Evolutionary conservation across 495 filamentous ascomycete genomes (phyloP).

Genomic region (Penicillium bovifimosum): DNA sequence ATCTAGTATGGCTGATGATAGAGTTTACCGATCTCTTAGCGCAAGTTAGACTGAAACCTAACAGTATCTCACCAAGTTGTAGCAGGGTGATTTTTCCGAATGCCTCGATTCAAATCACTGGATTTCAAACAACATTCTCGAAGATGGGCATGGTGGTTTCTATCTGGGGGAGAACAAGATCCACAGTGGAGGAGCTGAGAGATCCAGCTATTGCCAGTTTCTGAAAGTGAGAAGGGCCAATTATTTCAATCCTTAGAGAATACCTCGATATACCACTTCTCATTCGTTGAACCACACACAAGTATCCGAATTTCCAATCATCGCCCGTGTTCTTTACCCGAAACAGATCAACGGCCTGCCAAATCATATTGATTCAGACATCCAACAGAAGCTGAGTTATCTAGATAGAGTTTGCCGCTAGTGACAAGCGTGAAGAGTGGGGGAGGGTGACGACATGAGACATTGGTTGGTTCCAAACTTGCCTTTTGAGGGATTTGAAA

Average conservation of each 20-base stretch:
- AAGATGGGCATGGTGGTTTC: slow-evolving; percentile 1
- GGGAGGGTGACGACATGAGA: not conserved
- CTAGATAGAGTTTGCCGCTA: slow-evolving; percentile 15
- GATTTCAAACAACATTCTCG: not conserved
- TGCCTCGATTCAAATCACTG: too few species aligned
- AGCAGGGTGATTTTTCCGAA: too few species aligned
- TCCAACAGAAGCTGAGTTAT: not conserved
- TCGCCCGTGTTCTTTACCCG: not conserved
- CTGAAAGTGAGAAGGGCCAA: too few species aligned
- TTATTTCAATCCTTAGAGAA: not conserved
- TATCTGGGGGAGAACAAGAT: not conserved
- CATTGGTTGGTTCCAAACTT: not conserved
- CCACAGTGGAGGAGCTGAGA: slow-evolving; percentile 5
- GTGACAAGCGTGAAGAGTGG: not conserved
- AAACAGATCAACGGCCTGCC: not conserved
- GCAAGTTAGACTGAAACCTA: too few species aligned
- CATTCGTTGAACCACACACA: not conserved
- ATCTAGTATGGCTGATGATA: too few species aligned
- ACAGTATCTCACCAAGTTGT: too few species aligned
- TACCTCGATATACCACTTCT: not conserved
- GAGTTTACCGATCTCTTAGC: not conserved
- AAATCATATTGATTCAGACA: not conserved
- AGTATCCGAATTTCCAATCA: not conserved
- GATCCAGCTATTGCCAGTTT: not conserved
- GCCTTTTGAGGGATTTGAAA: slow-evolving; percentile 20